Conservation (phyloP, 257 asterid genomes). For the Perilla frutescens region DNA sequence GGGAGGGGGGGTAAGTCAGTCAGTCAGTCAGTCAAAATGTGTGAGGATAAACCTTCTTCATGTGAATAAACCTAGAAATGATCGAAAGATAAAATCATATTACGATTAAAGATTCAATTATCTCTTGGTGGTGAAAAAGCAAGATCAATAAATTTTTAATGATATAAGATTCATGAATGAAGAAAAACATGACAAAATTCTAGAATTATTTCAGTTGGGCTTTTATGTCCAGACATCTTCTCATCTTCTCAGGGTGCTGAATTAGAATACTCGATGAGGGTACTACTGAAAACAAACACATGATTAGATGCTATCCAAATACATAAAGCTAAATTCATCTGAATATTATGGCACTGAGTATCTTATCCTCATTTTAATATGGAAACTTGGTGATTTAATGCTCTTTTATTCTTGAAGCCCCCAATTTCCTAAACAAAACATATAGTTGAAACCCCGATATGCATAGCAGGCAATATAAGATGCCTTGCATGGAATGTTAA, state of each 20-base stretch:
- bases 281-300: slow-evolving; percentile 2
- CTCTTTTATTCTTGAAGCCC: background rate
- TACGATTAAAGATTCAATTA: background rate
- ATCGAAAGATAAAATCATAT: background rate
- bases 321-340: background rate
- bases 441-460: background rate
- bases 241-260: background rate
- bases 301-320: background rate
- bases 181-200: background rate
- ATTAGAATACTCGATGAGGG: background rate
- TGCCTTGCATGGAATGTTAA: no score
- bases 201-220: background rate
- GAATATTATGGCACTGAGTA: background rate
- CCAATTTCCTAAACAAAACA: no score
- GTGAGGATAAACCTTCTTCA: background rate
- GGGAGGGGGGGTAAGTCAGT: background rate
- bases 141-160: background rate
- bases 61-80: background rate
- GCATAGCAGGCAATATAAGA: background rate
- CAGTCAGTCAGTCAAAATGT: background rate
- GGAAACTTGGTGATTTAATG: background rate
- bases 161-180: background rate
- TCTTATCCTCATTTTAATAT: no score
- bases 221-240: background rate
- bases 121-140: no score